Evolutionary conservation across 2,329 filamentous ascomycete species (phyloP), one percentile per base, ranked within the genome.

Genomic region (Colletotrichum sansevieriae): DNA sequence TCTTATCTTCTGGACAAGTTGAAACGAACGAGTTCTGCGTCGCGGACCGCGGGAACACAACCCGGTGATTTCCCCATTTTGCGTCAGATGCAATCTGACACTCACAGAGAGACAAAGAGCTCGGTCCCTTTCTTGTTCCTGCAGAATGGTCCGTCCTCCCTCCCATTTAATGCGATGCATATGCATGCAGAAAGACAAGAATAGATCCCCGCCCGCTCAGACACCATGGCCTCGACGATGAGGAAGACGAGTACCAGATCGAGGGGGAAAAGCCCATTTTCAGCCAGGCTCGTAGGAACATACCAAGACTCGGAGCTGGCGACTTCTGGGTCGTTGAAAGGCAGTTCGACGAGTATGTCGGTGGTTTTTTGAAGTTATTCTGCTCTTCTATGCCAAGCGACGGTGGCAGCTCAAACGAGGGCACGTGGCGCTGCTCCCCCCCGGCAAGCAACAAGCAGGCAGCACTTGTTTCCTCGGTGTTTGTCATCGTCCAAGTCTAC

Each of bases 301-400:
- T 29, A 29, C 20, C 22, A 12, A 37, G 18, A 57, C 60, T 39
- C 60, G 61, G 46, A 64, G 29, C 54, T 44, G 61, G 55, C 20
- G 54, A 65, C 65, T 65, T 65, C 47, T 9, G 20, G 29, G 7
- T 10, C 18, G 3, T 11, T 12, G 22, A 25, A 10, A 12, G 25
- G 18, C 6, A 22, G 13, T 46, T 20, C 35, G 9, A 13, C 12
- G 35, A 10, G 51, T 18, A 25, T 44, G 43, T 4, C 41, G 15
- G 18, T n/a, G 35, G 25, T 44, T 22, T 54, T 59, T 58, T 54
- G 43, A 49, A 47, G 43, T 47, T n/a, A 3, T 57, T 43, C 20
- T 60, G 18, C 46, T 15, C 46, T 13, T 10, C 7, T 4, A n/a
- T 10, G n/a, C 29, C 13, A 6, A 13, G 25, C n/a, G 13, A 29